These are phyloP conservation scores for Moesziomyces aphidis DNA, from an alignment of 1,284 basidiomycete species.

Conservation along the genomic window DNA sequence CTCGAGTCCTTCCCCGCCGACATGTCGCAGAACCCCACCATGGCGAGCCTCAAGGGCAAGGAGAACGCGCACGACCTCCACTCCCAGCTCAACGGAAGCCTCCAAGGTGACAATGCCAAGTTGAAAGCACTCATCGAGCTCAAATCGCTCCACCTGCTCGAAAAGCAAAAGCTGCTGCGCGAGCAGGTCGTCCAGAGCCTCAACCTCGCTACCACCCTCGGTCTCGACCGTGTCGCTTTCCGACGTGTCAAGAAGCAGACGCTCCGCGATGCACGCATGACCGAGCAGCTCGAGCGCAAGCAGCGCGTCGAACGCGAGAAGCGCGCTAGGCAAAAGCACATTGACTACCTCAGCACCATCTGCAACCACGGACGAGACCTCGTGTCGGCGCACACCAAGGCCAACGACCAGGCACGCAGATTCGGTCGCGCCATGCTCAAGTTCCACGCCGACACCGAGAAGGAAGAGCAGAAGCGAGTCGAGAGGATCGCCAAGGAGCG, in stretches of 20 bases:
- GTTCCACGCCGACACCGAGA: conserved; percentile 71
- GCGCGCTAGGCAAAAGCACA: conserved; percentile 94
- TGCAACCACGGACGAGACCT: conserved; percentile 84
- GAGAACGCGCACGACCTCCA: conserved; percentile 36
- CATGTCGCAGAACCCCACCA: conserved; percentile 70
- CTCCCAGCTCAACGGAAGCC: conserved; percentile 24
- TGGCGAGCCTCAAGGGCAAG: conserved; percentile 46
- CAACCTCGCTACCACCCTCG: conserved; percentile 88
- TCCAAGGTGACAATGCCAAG: conserved; percentile 74
- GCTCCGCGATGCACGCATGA: conserved; percentile 87
- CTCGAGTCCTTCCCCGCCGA: conserved; percentile 86
- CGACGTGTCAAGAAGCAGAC: conserved; percentile 87
- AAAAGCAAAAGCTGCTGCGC: conserved; percentile 88
- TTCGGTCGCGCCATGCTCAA: conserved; percentile 70
- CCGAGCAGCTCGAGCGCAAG: conserved; percentile 89
- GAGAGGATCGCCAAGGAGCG: conserved; percentile 97
- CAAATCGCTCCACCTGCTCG: conserved; percentile 87
- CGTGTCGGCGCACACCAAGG: conserved; percentile 76
- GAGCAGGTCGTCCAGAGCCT: conserved; percentile 88
- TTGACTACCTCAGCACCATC: conserved; percentile 91
- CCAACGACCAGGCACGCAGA: conserved; percentile 68
- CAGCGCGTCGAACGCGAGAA: conserved; percentile 93
- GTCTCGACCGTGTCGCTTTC: conserved; percentile 88
- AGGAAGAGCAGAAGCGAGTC: conserved; percentile 76
- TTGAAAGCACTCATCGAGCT: conserved; percentile 92